phyloP scores from a whole-genome alignment of 805 yeast genomes.

The Kodamaea kakaduensis region DNA sequence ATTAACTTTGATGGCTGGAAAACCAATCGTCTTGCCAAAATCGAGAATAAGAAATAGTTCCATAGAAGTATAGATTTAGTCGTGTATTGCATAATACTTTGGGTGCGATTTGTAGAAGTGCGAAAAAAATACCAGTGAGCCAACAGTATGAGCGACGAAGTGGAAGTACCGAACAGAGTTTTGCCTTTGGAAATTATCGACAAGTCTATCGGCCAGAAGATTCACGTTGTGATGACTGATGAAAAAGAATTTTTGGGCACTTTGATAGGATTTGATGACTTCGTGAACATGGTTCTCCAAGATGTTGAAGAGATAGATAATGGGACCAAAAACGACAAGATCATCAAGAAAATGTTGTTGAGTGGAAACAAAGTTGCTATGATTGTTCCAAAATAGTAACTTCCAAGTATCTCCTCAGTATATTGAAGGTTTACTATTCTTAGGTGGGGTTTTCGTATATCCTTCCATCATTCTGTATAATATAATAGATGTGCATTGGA shows the following conservation, averaged over 20 bases:
- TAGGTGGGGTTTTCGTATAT: too few species aligned
- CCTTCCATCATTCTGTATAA: too few species aligned
- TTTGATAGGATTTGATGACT: slow-evolving; percentile 90
- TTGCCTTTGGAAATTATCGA: slow-evolving; percentile 86
- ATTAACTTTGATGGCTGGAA: slow-evolving; percentile 95
- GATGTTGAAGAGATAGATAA: slow-evolving; percentile 63
- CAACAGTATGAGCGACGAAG: slow-evolving; percentile 10
- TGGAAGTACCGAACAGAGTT: slow-evolving; percentile 16
- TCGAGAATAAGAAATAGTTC: slow-evolving; percentile 4
- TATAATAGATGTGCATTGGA: too few species aligned
- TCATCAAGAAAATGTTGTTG: slow-evolving; percentile 56
- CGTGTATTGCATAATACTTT: slow-evolving; percentile 3
- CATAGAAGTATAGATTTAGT: slow-evolving; percentile 5
- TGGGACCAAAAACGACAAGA: slow-evolving; percentile 41
- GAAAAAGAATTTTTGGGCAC: slow-evolving; percentile 83
- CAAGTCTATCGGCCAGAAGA: slow-evolving; percentile 74
- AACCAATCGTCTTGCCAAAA: slow-evolving; percentile 14
- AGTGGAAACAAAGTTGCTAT: slow-evolving; percentile 72
- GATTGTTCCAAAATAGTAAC: slow-evolving; percentile 30
- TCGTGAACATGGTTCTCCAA: slow-evolving; percentile 84
- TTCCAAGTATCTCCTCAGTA: too few species aligned
- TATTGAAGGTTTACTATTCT: too few species aligned
- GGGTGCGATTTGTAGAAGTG: not conserved
- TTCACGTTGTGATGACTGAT: slow-evolving; percentile 64
- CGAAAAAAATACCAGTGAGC: slow-evolving; percentile 2